Evolutionary conservation across 2,329 filamentous ascomycete species (phyloP).

Genomic region (Ilyonectria sp.): DNA sequence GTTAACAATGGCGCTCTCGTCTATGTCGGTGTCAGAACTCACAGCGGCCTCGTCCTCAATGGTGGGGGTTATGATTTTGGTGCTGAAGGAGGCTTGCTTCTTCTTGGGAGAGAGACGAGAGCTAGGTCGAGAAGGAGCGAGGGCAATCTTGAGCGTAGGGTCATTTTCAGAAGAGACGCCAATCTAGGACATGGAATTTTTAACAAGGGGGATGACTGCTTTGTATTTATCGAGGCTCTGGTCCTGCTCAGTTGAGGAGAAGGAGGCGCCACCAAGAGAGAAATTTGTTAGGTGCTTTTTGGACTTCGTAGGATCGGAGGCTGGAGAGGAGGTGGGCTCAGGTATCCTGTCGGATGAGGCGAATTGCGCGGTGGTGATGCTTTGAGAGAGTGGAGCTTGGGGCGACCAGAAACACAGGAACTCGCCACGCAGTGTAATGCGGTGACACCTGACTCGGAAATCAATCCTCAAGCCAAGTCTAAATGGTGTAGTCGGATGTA

Average conservation of each 20-base stretch:
- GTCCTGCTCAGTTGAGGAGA: constrained; percentile 76
- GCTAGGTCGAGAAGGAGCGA: constrained; percentile 61
- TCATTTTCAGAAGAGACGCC: constrained; percentile 81
- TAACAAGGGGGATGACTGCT: constrained; percentile 49
- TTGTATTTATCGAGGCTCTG: constrained; percentile 63
- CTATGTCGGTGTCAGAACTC: constrained; percentile 77
- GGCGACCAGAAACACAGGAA: constrained; percentile 70
- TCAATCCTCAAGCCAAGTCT: no score
- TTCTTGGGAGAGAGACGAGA: constrained; percentile 65
- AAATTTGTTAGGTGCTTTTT: constrained; percentile 76
- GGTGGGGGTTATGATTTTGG: constrained; percentile 78
- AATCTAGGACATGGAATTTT: constrained; percentile 65
- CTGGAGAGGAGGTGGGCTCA: constrained; percentile 70
- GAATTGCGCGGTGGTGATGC: constrained; percentile 63
- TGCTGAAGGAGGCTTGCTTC: constrained; percentile 88
- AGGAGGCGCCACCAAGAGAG: constrained; percentile 80
- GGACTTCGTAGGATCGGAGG: constrained; percentile 77
- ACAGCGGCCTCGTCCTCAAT: constrained; percentile 70
- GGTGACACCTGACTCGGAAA: no score
- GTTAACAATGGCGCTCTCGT: constrained; percentile 86
- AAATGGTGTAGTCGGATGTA: no score
- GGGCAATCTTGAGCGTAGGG: constrained; percentile 76
- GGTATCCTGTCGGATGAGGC: constrained; percentile 72
- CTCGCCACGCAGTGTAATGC: no score
- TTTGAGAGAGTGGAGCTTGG: constrained; percentile 68